Evolutionary conservation across 148 eudicot species (phyloP), one percentile per base, ranked within the genome.

Genomic region (Oxyria digyna): DNA sequence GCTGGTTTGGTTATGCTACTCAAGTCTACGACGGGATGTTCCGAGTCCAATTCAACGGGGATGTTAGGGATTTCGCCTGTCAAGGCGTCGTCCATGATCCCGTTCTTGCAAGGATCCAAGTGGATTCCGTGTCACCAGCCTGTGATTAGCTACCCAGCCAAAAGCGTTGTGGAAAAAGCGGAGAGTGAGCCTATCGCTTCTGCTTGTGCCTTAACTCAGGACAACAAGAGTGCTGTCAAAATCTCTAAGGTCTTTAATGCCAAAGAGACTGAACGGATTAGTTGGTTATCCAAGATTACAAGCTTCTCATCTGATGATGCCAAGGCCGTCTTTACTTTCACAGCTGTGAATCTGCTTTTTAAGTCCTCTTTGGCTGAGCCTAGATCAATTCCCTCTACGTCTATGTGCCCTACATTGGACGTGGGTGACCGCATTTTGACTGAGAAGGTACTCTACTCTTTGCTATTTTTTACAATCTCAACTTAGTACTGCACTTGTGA

Each of bases 391-490:
- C 97, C 97, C 1, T 78, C 97, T 3, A 26, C 85, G 26, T 91
- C 97, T 32, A 91, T 91, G 97, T 69, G 13, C 67, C 97, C 97
- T 11, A 91, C 97, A 1, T 83, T 91, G 43, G 84, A 89, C 76
- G 87, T 79, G 15, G 97, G 97, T 72, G 97, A 91, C 69, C 85
- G 97, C 1, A 79, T 91, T 54, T 74, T 91, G 29, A 90, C 96
- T 0, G 97, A 91, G 81, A 91, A 91, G 97, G 97, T 91, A 85
- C 59, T 17, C 62, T 54, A 8, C 0, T 54, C 5, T 59, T 59
- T 13, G 32, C 35, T 2, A 26, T 12, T 3, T 55, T 12, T 55
- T 3, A n/a, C 7, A 55, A 4, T 50, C 26, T 17, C 26, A 50
- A 50, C 26, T 20, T 50, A 0, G 12, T 50, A 8, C 8, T 50